phyloP scores from a whole-genome alignment of 208 protist species.

The Leishmania turanica region DNA sequence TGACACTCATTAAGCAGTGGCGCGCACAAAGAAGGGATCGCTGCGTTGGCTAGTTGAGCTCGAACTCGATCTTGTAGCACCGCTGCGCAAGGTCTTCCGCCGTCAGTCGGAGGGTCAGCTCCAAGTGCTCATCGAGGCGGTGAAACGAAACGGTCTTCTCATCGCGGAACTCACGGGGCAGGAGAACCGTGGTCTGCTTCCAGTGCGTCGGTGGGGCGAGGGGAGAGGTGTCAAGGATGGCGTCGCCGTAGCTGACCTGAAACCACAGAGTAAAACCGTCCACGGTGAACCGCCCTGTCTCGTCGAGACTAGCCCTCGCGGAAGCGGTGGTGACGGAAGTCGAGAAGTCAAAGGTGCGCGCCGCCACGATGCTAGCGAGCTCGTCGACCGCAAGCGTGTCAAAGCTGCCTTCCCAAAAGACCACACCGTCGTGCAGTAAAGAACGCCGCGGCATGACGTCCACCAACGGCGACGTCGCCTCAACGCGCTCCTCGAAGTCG shows the following conservation, averaged over 20 bases:
- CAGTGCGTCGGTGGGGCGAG: constrained; percentile 75
- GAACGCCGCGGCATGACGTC: constrained; percentile 49
- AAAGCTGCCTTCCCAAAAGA: constrained; percentile 42
- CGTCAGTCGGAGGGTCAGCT: constrained; percentile 35
- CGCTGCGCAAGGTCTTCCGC: constrained; percentile 36
- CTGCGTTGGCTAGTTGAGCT: constrained; percentile 35
- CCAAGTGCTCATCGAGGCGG: constrained; percentile 24
- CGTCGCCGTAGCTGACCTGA: constrained; percentile 47
- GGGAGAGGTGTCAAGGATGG: constrained; percentile 61
- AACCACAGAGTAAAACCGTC: constrained; percentile 87
- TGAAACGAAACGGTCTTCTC: constrained; percentile 43
- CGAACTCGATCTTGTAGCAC: constrained; percentile 64
- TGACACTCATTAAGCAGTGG: background rate
- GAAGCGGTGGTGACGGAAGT: constrained; percentile 9
- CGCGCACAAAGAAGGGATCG: background rate
- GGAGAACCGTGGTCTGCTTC: constrained; percentile 87
- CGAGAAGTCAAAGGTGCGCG: constrained; percentile 42
- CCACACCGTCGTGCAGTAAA: constrained; percentile 53
- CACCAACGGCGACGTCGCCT: constrained; percentile 51
- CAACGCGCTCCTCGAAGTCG: constrained; percentile 54
- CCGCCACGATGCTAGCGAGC: constrained; percentile 22
- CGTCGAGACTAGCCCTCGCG: constrained; percentile 13
- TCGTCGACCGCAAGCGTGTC: constrained; percentile 29
- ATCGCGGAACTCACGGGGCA: constrained; percentile 49
- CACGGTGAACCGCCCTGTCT: constrained; percentile 24